Conservation (phyloP, 2,329 filamentous ascomycete species). For the Clarireedia monteithiana region DNA sequence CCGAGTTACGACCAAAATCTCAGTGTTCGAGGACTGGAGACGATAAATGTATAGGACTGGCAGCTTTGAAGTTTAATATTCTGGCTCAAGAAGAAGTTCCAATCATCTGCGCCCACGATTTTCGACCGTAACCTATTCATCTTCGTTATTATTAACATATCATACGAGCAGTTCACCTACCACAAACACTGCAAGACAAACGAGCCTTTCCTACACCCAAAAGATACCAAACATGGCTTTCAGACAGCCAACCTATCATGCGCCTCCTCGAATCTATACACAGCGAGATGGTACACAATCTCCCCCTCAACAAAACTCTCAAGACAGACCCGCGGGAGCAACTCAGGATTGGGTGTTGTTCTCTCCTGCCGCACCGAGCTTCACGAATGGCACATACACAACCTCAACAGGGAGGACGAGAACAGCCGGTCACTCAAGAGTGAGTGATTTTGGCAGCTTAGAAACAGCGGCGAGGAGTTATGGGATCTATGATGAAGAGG, state of each 20-base stretch:
- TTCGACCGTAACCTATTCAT: background rate
- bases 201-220: background rate
- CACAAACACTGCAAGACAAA: background rate
- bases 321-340: slow-evolving; percentile 45
- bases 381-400: slow-evolving; percentile 60
- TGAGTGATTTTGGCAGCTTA: slow-evolving; percentile 76
- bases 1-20: no score
- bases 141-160: background rate
- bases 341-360: slow-evolving; percentile 97
- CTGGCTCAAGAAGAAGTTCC: no score
- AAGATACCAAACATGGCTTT: slow-evolving; percentile 5
- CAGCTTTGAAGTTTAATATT: no score
- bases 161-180: background rate
- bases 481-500: slow-evolving; percentile 49
- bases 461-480: slow-evolving; percentile 59
- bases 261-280: slow-evolving; percentile 40
- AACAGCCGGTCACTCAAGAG: slow-evolving; percentile 61
- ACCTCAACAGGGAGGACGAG: slow-evolving; percentile 53
- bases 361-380: slow-evolving; percentile 63
- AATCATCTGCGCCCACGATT: background rate
- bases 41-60: no score
- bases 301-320: slow-evolving; percentile 19
- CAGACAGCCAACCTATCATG: slow-evolving; percentile 16
- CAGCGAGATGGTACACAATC: slow-evolving; percentile 30
- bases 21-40: no score